Base-by-base conservation (phyloP, 495 filamentous ascomycete species). In the Corynascus novoguineensis region DNA sequence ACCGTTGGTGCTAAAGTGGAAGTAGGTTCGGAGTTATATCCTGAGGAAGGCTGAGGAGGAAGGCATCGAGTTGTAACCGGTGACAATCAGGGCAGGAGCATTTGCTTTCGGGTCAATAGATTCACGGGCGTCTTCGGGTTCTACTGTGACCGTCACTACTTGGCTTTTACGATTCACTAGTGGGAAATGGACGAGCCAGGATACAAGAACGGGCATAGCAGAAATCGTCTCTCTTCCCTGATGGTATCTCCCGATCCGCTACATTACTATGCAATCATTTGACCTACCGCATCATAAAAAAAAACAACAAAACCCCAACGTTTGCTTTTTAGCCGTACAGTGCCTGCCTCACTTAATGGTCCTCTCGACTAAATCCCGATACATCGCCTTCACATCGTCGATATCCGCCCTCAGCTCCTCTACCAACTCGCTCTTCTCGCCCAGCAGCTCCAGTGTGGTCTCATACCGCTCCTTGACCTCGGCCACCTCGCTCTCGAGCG, bases 391-490 rank as follows among this genome's bases (percentile, higher is more conserved):
- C 65, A 97, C 76, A 78, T 97, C 93, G 49, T 81, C 77, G 52
- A 97, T 87, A 78, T 97, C 93, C 32, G 86, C 85, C 68, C 82
- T 81, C 50, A 99, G 74, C 77, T 97, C 92, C 60, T 96, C 89
- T 14, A 95, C 90, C 67, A 84, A 72, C 78, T 97, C 93, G 66
- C 88, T 95, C 83, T 95, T 96, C 81, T 98, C 93, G 11, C 93
- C 93, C 37, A 97, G 71, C 86, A 98, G 86, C 76, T 97, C 92
- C 40, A 98, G 75, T 42, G 88, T 92, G 1, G 90, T 93, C 70
- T 92, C 83, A 67, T 97, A 96, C 62, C 92, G 76, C 60, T 80
- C 73, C 60, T 83, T 78, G 55, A 88, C 70, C 45, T 84, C 85
- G 48, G 71, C 71, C 17, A 92, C 70, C 58, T 86, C 83, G 45